Evolutionary conservation across 2,329 filamentous ascomycete genomes (phyloP).

Genomic region (Mycocentrospora acerina): DNA sequence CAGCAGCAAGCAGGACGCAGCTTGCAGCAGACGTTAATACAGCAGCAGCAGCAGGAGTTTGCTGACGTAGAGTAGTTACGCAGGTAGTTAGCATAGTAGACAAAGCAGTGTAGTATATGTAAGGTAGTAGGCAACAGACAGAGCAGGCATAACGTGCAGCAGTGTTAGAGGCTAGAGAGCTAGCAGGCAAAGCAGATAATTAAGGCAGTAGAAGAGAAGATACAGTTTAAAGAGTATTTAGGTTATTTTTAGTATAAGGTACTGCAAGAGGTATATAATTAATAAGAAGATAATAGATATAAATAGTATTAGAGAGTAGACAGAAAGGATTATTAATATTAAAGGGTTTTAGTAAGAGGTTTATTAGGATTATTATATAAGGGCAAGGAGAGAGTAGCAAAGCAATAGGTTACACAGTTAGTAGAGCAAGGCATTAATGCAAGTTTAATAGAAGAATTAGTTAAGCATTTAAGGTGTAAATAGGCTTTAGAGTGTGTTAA

Average conservation of each 20-base stretch:
- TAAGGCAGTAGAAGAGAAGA: conserved; percentile 5
- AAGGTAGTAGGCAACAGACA: conserved; percentile 5
- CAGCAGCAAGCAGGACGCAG: conserved; percentile 1
- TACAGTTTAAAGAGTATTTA: conserved; percentile 9
- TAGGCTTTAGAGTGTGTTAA: conserved; percentile 3
- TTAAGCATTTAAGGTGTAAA: conserved; percentile 7
- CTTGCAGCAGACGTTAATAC: conserved; percentile 4
- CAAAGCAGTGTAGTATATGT: conserved; percentile 8
- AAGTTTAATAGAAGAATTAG: conserved; percentile 2
- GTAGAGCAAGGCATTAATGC: neutral
- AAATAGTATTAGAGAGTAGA: conserved; percentile 4
- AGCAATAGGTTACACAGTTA: neutral
- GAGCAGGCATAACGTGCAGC: conserved; percentile 6
- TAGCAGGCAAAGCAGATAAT: conserved; percentile 1
- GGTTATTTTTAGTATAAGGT: conserved; percentile 10
- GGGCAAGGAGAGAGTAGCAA: neutral
- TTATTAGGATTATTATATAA: conserved; percentile 5
- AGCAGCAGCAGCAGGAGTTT: conserved; percentile 7
- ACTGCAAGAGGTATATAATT: conserved; percentile 9
- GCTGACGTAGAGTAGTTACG: conserved; percentile 5
- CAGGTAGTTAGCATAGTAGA: conserved; percentile 12
- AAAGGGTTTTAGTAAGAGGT: conserved; percentile 4
- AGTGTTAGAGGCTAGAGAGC: conserved; percentile 8
- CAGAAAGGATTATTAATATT: conserved; percentile 5
- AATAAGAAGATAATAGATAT: conserved; percentile 1